A percentile compares a stretch with the other conserved stretches of the same genome.
Conservation (phyloP, 1,139 yeast species). For the Pichia kudriavzevii region DNA sequence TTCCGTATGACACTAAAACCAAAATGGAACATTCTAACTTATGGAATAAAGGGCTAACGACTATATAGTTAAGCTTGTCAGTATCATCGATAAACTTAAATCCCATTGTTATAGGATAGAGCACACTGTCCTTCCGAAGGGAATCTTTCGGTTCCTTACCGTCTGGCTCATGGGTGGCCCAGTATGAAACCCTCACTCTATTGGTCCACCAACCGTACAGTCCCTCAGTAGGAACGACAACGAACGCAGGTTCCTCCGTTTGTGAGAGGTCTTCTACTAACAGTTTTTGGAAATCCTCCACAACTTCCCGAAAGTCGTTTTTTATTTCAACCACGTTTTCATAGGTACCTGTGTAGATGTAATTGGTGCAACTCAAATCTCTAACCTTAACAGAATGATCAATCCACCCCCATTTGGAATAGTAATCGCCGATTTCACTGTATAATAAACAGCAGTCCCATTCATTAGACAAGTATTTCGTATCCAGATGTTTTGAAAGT, state of each 20-base stretch:
- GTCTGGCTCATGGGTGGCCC: constrained; percentile 4
- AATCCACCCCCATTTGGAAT: constrained; percentile 29
- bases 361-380: too few species aligned
- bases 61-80: constrained; percentile 3
- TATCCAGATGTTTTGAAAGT: constrained; percentile 11
- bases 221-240: constrained; percentile 13
- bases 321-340: too few species aligned
- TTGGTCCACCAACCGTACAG: constrained; percentile 20
- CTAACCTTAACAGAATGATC: too few species aligned
- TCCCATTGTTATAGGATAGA: background rate
- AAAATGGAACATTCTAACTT: constrained; percentile 4
- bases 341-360: too few species aligned
- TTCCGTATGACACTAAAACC: background rate
- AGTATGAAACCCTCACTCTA: constrained; percentile 11
- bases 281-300: constrained; percentile 1
- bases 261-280: background rate
- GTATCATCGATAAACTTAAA: constrained; percentile 1
- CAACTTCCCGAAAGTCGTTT: constrained; percentile 2
- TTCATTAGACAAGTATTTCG: constrained; percentile 10
- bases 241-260: constrained; percentile 5
- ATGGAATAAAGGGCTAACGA: constrained; percentile 5
- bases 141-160: background rate
- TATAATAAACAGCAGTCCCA: constrained; percentile 29
- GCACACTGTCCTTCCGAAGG: too few species aligned
- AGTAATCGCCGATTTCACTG: constrained; percentile 33